A percentile compares a stretch with the other conserved stretches of the same genome.
Conservation (phyloP, 768 basidiomycete species). For the Holtermannia corniformis region DNA sequence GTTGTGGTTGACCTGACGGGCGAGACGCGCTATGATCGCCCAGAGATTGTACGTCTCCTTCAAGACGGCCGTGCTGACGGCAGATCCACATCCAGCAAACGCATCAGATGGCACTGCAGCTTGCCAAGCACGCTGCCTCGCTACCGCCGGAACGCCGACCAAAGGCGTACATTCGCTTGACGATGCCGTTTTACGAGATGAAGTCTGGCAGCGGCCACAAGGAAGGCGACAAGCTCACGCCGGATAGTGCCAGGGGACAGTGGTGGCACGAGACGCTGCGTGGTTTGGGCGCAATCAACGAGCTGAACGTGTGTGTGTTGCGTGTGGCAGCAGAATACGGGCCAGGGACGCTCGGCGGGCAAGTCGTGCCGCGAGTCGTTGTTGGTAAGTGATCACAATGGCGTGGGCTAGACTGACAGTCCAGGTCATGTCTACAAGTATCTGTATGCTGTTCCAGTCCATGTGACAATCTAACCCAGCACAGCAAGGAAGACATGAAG, state of each 20-base stretch:
- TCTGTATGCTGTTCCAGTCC: conserved; percentile 24
- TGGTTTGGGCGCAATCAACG: conserved; percentile 17
- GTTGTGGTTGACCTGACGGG: conserved; percentile 38
- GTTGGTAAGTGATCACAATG: conserved; percentile 8
- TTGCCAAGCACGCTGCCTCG: conserved; percentile 25
- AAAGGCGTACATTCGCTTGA: conserved; percentile 30
- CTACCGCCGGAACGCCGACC: conserved; percentile 11
- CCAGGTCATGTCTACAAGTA: conserved; percentile 29
- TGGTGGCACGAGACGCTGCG: conserved; percentile 40
- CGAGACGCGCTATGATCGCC: conserved; percentile 32
- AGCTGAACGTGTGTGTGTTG: conserved; percentile 30
- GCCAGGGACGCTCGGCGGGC: conserved; percentile 26
- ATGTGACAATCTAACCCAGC: background rate
- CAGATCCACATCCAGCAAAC: conserved; percentile 37
- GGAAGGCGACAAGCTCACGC: conserved; percentile 22
- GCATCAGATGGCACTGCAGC: conserved; percentile 24
- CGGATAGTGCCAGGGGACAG: conserved; percentile 31
- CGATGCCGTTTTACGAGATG: conserved; percentile 37
- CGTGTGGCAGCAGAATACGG: conserved; percentile 35
- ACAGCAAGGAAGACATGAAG: conserved; percentile 40
- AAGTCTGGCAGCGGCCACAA: conserved; percentile 27
- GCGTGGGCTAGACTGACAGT: background rate
- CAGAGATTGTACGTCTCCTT: conserved; percentile 28
- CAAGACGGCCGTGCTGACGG: background rate
- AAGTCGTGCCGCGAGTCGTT: conserved; percentile 29